Evolutionary conservation across 345 rosid genomes (phyloP), one percentile per base, ranked within the genome.

Genomic region (Lumnitzera racemosa): DNA sequence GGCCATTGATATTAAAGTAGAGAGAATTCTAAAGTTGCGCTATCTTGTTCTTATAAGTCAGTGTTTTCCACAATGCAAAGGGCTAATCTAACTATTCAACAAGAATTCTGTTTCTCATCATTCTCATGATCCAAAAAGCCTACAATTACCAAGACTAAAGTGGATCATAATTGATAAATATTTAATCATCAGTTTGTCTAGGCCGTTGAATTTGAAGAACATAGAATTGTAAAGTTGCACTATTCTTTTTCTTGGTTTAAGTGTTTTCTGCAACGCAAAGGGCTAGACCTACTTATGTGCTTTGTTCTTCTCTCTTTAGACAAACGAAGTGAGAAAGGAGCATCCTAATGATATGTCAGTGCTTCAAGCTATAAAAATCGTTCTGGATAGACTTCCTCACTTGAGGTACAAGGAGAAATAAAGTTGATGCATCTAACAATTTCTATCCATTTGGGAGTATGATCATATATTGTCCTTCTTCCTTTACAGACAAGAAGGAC

Each of bases 311-410:
- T 17, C 54, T 66, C 36, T 69, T 4, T 61, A 90, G 97, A 87
- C 95, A 16, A 90, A 85, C 71, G 80, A 80, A 73, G 85, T 90
- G 63, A 87, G 96, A 63, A 88, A 83, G 50, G 88, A 85, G 74
- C 71, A 83, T 53, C 13, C 74, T 16, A 70, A 68, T 69, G 97
- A 90, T 75, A 84, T 90, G 84, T 90, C 97, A 50, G 82, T 90
- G 70, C 91, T 74, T 70, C 91, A 87, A 81, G 97, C 88, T 57
- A 83, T 90, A 65, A 66, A 76, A 15, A 79, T 81, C 3, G 97
- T 87, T 48, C 63, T 90, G 58, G 90, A 87, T 29, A 85, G 75
- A 72, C 76, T 81, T 73, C 95, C 91, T 46, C 91, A 83, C 49
- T 64, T 90, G 66, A 90, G 97, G 96, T 89, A 77, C 48, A 49